Conservation (phyloP, 1,139 yeast species). For the Nakaseomyces sp. region DNA sequence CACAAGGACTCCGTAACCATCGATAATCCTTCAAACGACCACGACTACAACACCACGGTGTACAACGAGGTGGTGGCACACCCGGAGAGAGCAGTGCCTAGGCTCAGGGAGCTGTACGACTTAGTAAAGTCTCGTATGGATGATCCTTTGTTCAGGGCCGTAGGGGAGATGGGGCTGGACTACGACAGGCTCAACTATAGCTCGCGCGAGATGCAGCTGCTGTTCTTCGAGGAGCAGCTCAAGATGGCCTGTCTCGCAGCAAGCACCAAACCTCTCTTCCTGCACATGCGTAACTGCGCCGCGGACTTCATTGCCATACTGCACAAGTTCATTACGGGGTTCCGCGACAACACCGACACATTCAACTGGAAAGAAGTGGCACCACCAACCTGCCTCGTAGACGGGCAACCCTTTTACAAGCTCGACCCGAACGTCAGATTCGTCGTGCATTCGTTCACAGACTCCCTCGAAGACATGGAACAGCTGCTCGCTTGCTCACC, state of each 20-base stretch:
- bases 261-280: slow-evolving; percentile 51
- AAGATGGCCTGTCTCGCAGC: slow-evolving; percentile 25
- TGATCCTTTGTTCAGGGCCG: slow-evolving; percentile 47
- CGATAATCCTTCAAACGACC: slow-evolving; percentile 21
- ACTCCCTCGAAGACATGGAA: slow-evolving; percentile 52
- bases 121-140: slow-evolving; percentile 44
- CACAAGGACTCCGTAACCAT: slow-evolving; percentile 12
- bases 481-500: slow-evolving; percentile 36
- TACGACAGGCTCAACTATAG: slow-evolving; percentile 82
- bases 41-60: slow-evolving; percentile 22
- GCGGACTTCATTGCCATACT: slow-evolving; percentile 65
- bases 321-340: slow-evolving; percentile 45
- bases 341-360: slow-evolving; percentile 25
- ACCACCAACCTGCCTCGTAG: not conserved
- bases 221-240: slow-evolving; percentile 65
- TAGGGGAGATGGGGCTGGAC: slow-evolving; percentile 91
- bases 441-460: slow-evolving; percentile 93
- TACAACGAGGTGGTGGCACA: slow-evolving; percentile 36
- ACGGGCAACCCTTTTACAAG: slow-evolving; percentile 34
- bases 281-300: slow-evolving; percentile 86
- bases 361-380: slow-evolving; percentile 13
- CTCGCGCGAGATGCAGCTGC: slow-evolving; percentile 53
- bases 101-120: slow-evolving; percentile 36
- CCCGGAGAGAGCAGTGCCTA: slow-evolving; percentile 10
- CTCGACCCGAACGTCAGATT: slow-evolving; percentile 31